A percentile compares a stretch with the other conserved stretches of the same genome.
These are phyloP conservation scores for Quercus agrifolia DNA, from an alignment of 306 rosid genomes.

Conservation along the genomic window DNA sequence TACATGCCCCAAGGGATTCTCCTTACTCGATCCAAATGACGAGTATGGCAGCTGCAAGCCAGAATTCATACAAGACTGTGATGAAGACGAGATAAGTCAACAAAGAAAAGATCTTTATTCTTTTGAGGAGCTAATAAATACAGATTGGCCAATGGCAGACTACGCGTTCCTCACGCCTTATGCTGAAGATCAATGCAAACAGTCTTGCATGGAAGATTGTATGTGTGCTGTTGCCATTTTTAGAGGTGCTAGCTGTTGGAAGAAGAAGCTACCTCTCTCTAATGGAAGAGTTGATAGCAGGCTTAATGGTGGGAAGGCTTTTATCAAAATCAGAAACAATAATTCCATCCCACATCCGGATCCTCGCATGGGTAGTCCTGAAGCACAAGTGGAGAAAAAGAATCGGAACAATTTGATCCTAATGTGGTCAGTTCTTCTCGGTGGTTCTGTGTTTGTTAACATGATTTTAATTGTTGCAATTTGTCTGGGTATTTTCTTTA, in stretches of 20 bases:
- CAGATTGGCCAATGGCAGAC: constrained; percentile 38
- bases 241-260: constrained; percentile 39
- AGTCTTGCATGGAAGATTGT: constrained; percentile 48
- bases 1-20: constrained; percentile 21
- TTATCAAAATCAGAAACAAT: constrained; percentile 3
- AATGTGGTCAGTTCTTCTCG: constrained; percentile 30
- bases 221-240: constrained; percentile 38
- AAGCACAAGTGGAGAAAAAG: constrained; percentile 25
- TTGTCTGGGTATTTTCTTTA: constrained; percentile 6
- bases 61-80: constrained; percentile 21
- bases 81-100: constrained; percentile 18
- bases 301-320: constrained; percentile 28
- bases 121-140: not conserved
- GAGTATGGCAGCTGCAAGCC: constrained; percentile 21
- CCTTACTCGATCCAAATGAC: constrained; percentile 22
- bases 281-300: constrained; percentile 31
- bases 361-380: not conserved
- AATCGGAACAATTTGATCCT: constrained; percentile 16
- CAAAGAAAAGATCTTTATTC: constrained; percentile 5
- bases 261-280: constrained; percentile 45
- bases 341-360: not conserved
- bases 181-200: constrained; percentile 26
- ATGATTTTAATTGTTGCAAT: not conserved
- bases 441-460: constrained; percentile 42
- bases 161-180: constrained; percentile 16